Evolutionary conservation across 371 early-diverging fungal genomes (phyloP), one percentile per base, ranked within the genome.

Genomic region (Saksenaea oblongispora): DNA sequence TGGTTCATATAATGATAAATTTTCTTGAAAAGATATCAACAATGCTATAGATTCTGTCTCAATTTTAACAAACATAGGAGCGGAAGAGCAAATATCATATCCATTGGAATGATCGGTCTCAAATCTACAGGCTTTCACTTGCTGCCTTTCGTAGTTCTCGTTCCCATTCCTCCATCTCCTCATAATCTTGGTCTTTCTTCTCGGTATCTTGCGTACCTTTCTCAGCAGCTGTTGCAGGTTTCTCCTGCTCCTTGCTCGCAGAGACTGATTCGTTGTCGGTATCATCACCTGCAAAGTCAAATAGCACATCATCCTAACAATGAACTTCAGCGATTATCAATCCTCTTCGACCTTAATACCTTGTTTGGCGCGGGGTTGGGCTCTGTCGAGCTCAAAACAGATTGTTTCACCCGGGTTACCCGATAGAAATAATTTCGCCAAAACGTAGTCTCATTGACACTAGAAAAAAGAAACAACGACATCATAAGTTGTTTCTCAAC

Each of bases 401-500:
- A 67, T 55, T 88, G 87, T 54, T 88, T 88, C 31, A 85, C 66
- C 35, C 87, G 67, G 3, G 84, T 83, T 0, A 90, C 87, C n/a
- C 91, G 81, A 69, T 91, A 90, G 70, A 91, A 91, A 61, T 91
- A 91, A 59, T 90, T 91, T 59, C 78, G 71, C 91, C 91, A 91
- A 67, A 91, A 91, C 7, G 63, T 71, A 0, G 75, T 72, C 34
- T 91, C 91, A 14, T 76, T 77, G 1, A 91, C 80, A 51, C 89
- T 89, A 69, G 27, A 24, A 10, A 56, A 28, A 62, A 18, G 13
- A 56, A n/a, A n/a, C n/a, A n/a, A n/a, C n/a, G n/a, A n/a, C n/a
- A n/a, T n/a, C n/a, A n/a, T n/a, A n/a, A n/a, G n/a, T n/a, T n/a
- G n/a, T n/a, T n/a, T n/a, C n/a, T n/a, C n/a, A n/a, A n/a, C n/a